Conservation (phyloP, 495 filamentous ascomycete genomes). For the Elasticomyces elasticus region DNA sequence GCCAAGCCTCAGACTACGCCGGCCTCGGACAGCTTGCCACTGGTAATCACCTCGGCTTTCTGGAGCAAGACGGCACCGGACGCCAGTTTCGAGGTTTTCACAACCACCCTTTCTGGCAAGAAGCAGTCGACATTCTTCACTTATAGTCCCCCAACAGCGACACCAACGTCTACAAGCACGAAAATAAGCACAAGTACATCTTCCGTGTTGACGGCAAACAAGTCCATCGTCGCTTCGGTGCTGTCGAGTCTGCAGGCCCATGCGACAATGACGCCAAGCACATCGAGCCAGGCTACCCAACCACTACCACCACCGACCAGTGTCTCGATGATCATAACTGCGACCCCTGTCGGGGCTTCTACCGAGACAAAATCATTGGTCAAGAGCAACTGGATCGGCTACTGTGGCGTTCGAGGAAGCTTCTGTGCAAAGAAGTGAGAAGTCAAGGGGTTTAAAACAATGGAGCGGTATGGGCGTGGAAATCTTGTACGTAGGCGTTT, state of each 20-base stretch:
- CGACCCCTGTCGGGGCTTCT: no score
- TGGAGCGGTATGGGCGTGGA: background rate
- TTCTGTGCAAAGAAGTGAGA: background rate
- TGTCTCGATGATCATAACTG: no score
- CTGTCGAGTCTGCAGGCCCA: background rate
- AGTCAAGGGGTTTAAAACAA: background rate
- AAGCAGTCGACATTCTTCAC: background rate
- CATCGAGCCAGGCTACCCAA: background rate
- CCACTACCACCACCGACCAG: no score
- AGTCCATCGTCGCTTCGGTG: background rate
- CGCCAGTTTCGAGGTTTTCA: background rate
- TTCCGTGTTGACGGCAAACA: background rate
- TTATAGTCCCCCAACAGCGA: background rate
- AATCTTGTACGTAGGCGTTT: no score
- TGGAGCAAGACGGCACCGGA: background rate
- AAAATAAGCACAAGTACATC: background rate
- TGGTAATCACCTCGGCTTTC: background rate
- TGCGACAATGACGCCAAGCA: background rate
- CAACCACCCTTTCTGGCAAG: background rate
- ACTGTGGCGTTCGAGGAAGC: background rate
- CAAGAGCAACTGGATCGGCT: background rate
- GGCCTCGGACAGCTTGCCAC: background rate
- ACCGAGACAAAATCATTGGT: background rate
- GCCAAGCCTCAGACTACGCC: background rate
- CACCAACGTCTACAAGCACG: background rate